Base-by-base conservation (phyloP, 805 yeast genomes). In the Candida anglica region DNA sequence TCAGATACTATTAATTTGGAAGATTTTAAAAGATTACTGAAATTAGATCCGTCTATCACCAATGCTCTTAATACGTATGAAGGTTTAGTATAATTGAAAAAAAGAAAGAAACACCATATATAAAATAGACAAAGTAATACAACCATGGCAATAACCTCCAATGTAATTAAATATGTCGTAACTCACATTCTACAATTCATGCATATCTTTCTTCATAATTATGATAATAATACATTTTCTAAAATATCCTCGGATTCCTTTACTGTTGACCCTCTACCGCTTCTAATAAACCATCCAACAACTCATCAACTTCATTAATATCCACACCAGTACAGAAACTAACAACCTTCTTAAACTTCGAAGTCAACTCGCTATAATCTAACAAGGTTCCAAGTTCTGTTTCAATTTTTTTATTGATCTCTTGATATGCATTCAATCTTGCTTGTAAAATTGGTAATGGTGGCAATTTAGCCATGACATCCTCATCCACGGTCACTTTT, bases 291-390 rank as follows among this genome's bases (percentile, higher is more conserved):
- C 91, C 95, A 43, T 86, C 93, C 32, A 91, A 69, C 47, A 93
- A 71, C 34, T 71, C 75, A 53, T 86, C 95, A 20, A 93, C 94
- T 42, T 79, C 81, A 34, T 73, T 75, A 34, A 83, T 85, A 30
- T 79, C 88, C 18, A 87, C 91, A 17, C 93, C 93, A 3, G 96
- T 84, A 64, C 98, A 89, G 33, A 87, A 67, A 18, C 95, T 79
- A 23, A 91, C 88, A 13, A 91, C 96, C 47, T 85, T 73, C 48
- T 93, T 80, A 63, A 88, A 93, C 56, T 91, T 91, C 14, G 66
- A 54, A 13, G 71, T 64, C 38, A 66, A 56, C 38, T 53, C 60
- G 32, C 62, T 57, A 46, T 66, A 66, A 45, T 66, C 65, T 24
- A 48, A 69, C 42, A 88, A 69, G 7, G 63, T 66, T 21, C 59